These are phyloP conservation scores for Zymoseptoria tritici DNA, from an alignment of 2,329 filamentous ascomycete species.

Conservation along the genomic window DNA sequence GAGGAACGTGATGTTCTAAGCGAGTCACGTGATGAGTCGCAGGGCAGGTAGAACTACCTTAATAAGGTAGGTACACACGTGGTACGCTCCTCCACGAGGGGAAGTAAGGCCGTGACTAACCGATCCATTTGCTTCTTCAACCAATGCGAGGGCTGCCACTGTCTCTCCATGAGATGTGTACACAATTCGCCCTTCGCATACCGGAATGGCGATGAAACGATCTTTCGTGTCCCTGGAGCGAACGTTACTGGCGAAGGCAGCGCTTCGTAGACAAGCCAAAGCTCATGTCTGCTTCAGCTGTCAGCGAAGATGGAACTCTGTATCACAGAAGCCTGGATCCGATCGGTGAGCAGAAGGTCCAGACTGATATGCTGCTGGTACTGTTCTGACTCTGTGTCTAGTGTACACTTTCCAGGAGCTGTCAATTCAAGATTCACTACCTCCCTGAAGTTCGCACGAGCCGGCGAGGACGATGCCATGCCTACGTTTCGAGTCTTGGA, in stretches of 20 bases:
- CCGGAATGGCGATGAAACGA: constrained; percentile 11
- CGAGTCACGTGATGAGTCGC: neutral
- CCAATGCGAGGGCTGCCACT: neutral
- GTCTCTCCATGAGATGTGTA: neutral
- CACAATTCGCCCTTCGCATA: neutral
- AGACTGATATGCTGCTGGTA: neutral
- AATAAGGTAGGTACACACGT: too few relatives aligned
- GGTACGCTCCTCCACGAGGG: too few relatives aligned
- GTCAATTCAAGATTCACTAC: constrained; percentile 89
- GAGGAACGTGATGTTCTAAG: neutral
- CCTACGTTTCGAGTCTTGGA: constrained; percentile 89
- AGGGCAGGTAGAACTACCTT: neutral
- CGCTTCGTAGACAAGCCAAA: constrained; percentile 1
- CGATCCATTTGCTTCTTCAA: neutral
- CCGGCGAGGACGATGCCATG: constrained; percentile 65
- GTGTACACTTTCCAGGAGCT: constrained; percentile 78
- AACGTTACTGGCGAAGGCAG: neutral
- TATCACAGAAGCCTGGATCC: constrained; percentile 52
- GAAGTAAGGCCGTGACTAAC: neutral
- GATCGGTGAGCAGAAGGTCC: constrained; percentile 44
- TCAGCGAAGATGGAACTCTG: constrained; percentile 44
- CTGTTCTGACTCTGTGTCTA: constrained; percentile 21
- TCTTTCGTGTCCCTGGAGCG: constrained; percentile 6
- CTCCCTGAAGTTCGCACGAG: constrained; percentile 67
- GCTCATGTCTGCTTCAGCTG: constrained; percentile 8